Percentiles rank a stretch among this genome's conserved stretches.
Evolutionary conservation across 2,329 filamentous ascomycete genomes (phyloP).

Genomic region (Pyrenochaeta sp.): DNA sequence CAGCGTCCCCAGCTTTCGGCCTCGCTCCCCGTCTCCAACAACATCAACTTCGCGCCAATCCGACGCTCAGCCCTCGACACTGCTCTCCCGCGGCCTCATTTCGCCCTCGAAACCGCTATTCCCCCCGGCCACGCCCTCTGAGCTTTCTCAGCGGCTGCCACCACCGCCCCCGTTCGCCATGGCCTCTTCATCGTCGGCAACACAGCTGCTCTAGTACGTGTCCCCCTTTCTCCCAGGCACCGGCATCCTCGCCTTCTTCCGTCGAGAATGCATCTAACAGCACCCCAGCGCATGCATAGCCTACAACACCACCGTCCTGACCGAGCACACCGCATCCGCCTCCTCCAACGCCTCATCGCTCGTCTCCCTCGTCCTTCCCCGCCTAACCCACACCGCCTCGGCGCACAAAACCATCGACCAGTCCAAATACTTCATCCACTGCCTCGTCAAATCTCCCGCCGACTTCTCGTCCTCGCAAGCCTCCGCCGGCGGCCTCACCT

Average conservation of each 20-base stretch:
- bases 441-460: constrained; percentile 83
- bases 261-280: constrained; percentile 16
- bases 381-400: constrained; percentile 80
- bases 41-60: constrained; percentile 8
- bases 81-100: constrained; percentile 12
- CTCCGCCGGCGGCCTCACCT: constrained; percentile 83
- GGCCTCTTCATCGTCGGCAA: constrained; percentile 49
- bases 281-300: constrained; percentile 83
- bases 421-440: constrained; percentile 91
- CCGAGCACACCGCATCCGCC: constrained; percentile 89
- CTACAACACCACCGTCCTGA: constrained; percentile 88
- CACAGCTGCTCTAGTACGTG: constrained; percentile 50
- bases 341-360: constrained; percentile 84
- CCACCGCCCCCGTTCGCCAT: constrained; percentile 27
- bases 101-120: constrained; percentile 13
- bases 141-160: constrained; percentile 1
- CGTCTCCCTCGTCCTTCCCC: constrained; percentile 92
- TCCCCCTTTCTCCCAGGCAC: neutral
- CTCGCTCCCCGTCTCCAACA: constrained; percentile 15
- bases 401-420: constrained; percentile 96
- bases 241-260: neutral
- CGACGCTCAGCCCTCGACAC: constrained; percentile 3
- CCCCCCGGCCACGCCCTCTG: neutral
- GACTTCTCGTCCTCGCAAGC: constrained; percentile 61
- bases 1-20: constrained; percentile 32